Base-by-base conservation (phyloP, 108 stramenopile genomes). In the Parietichytrium sp. region DNA sequence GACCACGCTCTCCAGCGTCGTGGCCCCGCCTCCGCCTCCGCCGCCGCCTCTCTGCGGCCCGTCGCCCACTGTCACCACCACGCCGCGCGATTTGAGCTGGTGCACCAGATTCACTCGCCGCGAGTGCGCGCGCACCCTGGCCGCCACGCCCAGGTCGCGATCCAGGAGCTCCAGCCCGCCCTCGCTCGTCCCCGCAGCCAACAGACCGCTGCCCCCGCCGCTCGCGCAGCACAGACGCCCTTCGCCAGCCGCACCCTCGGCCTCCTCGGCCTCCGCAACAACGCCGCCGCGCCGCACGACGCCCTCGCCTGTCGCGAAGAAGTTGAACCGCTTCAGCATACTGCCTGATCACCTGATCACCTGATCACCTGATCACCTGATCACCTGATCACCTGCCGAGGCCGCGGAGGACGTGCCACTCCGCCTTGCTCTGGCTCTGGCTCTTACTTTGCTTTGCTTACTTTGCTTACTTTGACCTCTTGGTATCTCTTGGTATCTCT, bases 321-420 rank as follows among this genome's bases (percentile, higher is more conserved):
- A 72, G 61, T 72, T 72, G 61, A 72, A 72, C 20, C 61, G 61
- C 61, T 72, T 72, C 38, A 72, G 61, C 61, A 72, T 72, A 23
- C 20, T 72, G n/a, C 27, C 27, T 54, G 54, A 12, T 72, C 45
- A 72, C 61, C 36, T 72, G 61, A 72, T 33, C 61, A 72, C n/a
- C n/a, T n/a, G n/a, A n/a, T n/a, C n/a, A n/a, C n/a, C n/a, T n/a
- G n/a, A n/a, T n/a, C n/a, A n/a, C n/a, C n/a, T n/a, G n/a, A n/a
- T n/a, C n/a, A n/a, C n/a, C n/a, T n/a, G n/a, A n/a, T n/a, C n/a
- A n/a, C n/a, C n/a, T n/a, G n/a, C n/a, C n/a, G n/a, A n/a, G n/a
- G n/a, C n/a, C n/a, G n/a, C n/a, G n/a, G n/a, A n/a, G n/a, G n/a
- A n/a, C n/a, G n/a, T n/a, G n/a, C n/a, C n/a, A n/a, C n/a, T n/a